phyloP scores from a whole-genome alignment of 306 rosid species.

The Acacia confusa region DNA sequence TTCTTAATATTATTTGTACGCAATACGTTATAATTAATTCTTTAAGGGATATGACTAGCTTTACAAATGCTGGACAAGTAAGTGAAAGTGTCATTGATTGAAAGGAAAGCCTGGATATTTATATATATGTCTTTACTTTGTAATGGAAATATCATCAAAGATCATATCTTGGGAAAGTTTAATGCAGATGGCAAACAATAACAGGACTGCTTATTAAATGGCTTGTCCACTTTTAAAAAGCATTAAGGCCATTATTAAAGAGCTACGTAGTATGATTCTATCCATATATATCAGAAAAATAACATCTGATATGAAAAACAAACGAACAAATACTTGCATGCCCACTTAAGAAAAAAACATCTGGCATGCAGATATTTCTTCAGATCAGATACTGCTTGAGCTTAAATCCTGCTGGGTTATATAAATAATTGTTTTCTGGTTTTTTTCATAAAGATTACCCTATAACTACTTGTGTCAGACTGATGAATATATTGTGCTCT shows the following conservation, averaged over 20 bases:
- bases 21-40: too few relatives aligned
- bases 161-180: neutral
- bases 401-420: neutral
- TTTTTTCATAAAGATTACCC: too few relatives aligned
- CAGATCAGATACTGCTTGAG: neutral
- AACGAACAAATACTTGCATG: neutral
- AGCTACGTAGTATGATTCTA: neutral
- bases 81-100: constrained; percentile 3
- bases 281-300: neutral
- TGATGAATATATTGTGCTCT: neutral
- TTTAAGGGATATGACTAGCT: neutral
- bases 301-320: neutral
- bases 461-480: neutral
- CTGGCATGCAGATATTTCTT: neutral
- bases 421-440: neutral
- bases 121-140: neutral
- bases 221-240: neutral
- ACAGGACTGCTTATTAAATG: neutral
- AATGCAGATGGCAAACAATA: neutral
- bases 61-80: neutral
- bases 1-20: neutral
- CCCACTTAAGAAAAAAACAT: neutral
- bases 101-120: neutral
- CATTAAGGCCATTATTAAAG: neutral
- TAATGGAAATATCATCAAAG: constrained; percentile 16